Percentiles rank a stretch among this genome's conserved stretches.
phyloP scores from a whole-genome alignment of 768 basidiomycete genomes.

The Hygrocybe coccinea region DNA sequence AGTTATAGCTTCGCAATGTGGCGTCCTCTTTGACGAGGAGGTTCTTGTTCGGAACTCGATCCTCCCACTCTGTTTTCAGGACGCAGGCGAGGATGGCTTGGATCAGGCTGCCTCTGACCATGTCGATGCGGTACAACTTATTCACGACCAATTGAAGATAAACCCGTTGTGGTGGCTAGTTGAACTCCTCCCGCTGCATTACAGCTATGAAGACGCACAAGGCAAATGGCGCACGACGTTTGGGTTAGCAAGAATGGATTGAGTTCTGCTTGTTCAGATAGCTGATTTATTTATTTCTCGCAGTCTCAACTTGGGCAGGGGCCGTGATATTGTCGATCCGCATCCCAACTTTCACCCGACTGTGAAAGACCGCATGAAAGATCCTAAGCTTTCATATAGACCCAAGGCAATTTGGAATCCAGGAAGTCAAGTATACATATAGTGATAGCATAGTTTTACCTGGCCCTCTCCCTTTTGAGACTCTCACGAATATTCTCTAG shows the following conservation, averaged over 20 bases:
- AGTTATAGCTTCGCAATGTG: slow-evolving; percentile 51
- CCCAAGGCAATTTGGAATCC: slow-evolving; percentile 51
- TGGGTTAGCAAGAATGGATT: slow-evolving; percentile 39
- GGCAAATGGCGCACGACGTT: slow-evolving; percentile 52
- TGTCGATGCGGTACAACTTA: slow-evolving; percentile 43
- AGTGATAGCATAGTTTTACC: too few relatives aligned
- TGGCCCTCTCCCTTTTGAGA: too few relatives aligned
- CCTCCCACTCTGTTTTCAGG: not conserved
- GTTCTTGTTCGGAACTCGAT: slow-evolving; percentile 47
- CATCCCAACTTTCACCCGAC: slow-evolving; percentile 58
- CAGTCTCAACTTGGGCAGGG: slow-evolving; percentile 49
- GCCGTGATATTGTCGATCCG: slow-evolving; percentile 43
- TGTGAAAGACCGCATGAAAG: slow-evolving; percentile 55
- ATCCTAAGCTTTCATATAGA: slow-evolving; percentile 45
- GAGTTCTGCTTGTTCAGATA: not conserved
- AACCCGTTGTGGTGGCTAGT: slow-evolving; percentile 63
- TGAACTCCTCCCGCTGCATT: slow-evolving; percentile 55
- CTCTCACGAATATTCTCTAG: too few relatives aligned
- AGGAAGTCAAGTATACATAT: slow-evolving; percentile 47
- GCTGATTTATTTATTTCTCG: not conserved
- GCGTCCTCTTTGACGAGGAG: slow-evolving; percentile 50
- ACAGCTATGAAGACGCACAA: slow-evolving; percentile 51
- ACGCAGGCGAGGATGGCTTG: not conserved
- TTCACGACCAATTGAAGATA: slow-evolving; percentile 48
- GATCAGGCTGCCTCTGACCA: slow-evolving; percentile 22